Base-by-base conservation (phyloP, 75 land plant genomes). In the Cryptomeria japonica region DNA sequence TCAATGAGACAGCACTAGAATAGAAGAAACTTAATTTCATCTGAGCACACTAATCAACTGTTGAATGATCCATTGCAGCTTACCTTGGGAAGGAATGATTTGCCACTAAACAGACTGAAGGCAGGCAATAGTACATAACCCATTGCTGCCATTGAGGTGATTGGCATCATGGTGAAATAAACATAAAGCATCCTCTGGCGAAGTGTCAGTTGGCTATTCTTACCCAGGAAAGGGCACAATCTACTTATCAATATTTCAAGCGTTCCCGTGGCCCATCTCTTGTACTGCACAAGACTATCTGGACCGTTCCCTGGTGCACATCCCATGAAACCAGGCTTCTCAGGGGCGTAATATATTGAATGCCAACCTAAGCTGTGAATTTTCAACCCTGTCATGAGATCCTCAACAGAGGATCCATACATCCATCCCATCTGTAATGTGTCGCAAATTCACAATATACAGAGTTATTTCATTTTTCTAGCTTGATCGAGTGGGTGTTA, bases 201-300 rank as follows among this genome's bases (percentile, higher is more conserved):
- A 28, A 46, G 15, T 46, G 32, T 82, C n/a, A 82, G 28, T 13
- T 42, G 5, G 22, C 25, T 39, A 19, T n/a, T 37, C 28, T 82
- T 84, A 10, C 34, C 58, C 22, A 88, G 2, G 7, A 92, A 39
- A 3, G 91, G 92, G 68, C 77, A 84, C 0, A 85, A 22, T 44
- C 38, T 58, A 61, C 78, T 80, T 42, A 89, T 58, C 1, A 90
- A 55, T 31, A 90, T 75, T 79, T 92, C 90, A 1, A 88, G 83
- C 25, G 89, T 47, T 1, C 93, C 90, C 1, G 88, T 89, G 47
- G 86, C 80, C 91, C 91, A 90, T 80, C 93, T 92, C 85, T 90
- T 92, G 76, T 79, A 58, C 75, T 90, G 89, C 41, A 15, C 37
- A 83, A 92, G 18, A 32, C 73, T 19, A 12, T 41, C 79, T 5